Evolutionary conservation across 2,329 filamentous ascomycete species (phyloP), one percentile per base, ranked within the genome.

Genomic region (Sporothrix curviconia): DNA sequence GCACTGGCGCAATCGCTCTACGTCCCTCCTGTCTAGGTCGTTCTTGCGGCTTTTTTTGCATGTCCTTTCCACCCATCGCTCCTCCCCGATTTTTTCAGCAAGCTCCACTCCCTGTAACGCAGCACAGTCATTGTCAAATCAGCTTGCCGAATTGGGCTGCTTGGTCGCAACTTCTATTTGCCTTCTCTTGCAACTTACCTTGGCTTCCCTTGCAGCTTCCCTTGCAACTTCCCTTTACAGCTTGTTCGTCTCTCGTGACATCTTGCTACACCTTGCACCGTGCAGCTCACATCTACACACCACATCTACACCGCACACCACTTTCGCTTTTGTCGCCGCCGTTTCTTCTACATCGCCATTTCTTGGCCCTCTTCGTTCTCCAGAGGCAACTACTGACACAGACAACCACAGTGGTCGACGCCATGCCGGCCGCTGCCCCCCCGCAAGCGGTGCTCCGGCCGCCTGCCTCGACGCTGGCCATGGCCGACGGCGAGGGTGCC

Each of bases 381-480:
- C n/a, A n/a, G n/a, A n/a, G 25, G 28, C n/a, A 37, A 8, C 28
- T 12, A 22, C 39, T 22, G 32, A 37, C 40, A 17, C 30, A 5
- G 2, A n/a, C n/a, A n/a, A n/a, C n/a, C n/a, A n/a, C 50, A 7
- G 12, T 30, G 34, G 22, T n/a, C 40, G 19, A 39, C n/a, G 12
- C 46, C 24, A 64, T 63, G 63, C 58, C 60, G 12, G 49, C 61
- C 4, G 60, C 40, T 14, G 40, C 42, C 2, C 40, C 46, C 2
- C 19, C 14, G 7, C 42, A 54, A 44, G 53, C 57, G 5, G 63
- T 54, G 57, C 67, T 61, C 56, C 66, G 64, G 60, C 58, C 65
- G 44, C 30, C 56, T 1, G 39, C 58, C 7, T n/a, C 47, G 32
- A n/a, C 56, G 7, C 47, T 59, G 19, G 55, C 61, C 55, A 46